Base-by-base conservation (phyloP, 805 yeast genomes). In the Candida peoriensis region DNA sequence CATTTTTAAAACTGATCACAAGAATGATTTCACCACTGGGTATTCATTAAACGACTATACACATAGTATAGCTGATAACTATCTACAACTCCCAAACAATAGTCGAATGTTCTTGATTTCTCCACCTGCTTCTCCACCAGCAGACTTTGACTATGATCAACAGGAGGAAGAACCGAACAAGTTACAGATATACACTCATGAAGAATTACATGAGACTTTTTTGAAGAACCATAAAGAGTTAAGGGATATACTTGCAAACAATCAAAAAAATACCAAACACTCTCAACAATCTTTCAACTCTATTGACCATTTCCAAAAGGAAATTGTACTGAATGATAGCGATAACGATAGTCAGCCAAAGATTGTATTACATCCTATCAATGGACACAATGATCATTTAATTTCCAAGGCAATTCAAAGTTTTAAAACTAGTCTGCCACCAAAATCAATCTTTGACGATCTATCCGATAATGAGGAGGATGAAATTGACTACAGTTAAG, bases 91-190 rank as follows among this genome's bases (percentile, higher is more conserved):
- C 9, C 70, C 70, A 8, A 43, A 47, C 28, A 43, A 55, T 26
- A 46, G 53, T 7, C 49, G 57, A 32, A 38, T 60, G 54, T 65
- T 64, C 41, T 39, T 65, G 28, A 58, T 64, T 6, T 63, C 69
- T 1, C 70, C 70, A 6, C 68, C 70, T 5, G 61, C 63, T 4
- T 63, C 69, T 0, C 70, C 70, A 7, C 68, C 70, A 4, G 58
- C 63, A 4, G 70, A 48, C 16, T 65, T 64, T 36, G 61, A 63
- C 36, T 65, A 55, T 39, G 49, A 60, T 11, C 50, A 47, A 25
- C 52, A 54, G 18, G 70, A 65, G 38, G 69, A 60, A 20, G 55
- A 54, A 4, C 70, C 70, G 3, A 52, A 48, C 20, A 52, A 46
- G 28, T 38, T 41, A 17, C 56, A 51, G 37, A 51, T 50, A 14